A percentile compares a stretch with the other conserved stretches of the same genome.
Conservation (phyloP, 768 basidiomycete genomes). For the Serpula lacrymans region DNA sequence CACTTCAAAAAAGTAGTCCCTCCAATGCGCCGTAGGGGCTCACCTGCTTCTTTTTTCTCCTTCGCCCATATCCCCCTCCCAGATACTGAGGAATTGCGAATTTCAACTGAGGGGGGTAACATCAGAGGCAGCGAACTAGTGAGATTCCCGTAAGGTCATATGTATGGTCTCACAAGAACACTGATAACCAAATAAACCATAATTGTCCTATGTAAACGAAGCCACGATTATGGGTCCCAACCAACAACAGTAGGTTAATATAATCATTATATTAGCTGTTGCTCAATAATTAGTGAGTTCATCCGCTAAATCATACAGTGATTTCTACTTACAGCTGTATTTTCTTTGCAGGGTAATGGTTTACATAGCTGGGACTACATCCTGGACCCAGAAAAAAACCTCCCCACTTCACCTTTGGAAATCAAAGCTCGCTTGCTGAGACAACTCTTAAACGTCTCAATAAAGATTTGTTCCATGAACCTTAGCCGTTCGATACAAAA, state of each 20-base stretch:
- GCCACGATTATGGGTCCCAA: too few relatives aligned
- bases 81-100: constrained; percentile 29
- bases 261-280: too few relatives aligned
- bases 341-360: too few relatives aligned
- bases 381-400: neutral
- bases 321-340: too few relatives aligned
- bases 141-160: too few relatives aligned
- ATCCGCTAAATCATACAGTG: too few relatives aligned
- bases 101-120: constrained; percentile 43
- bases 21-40: neutral
- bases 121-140: too few relatives aligned
- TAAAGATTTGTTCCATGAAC: neutral
- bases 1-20: neutral
- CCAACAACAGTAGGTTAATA: too few relatives aligned
- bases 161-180: too few relatives aligned
- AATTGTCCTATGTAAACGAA: too few relatives aligned
- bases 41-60: constrained; percentile 35
- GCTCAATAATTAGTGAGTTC: too few relatives aligned
- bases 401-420: neutral
- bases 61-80: constrained; percentile 50
- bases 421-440: neutral
- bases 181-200: too few relatives aligned
- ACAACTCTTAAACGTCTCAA: neutral
- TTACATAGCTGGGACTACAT: neutral
- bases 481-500: neutral